Conservation (phyloP, 768 basidiomycete species). For the Boletus coccyginus region DNA sequence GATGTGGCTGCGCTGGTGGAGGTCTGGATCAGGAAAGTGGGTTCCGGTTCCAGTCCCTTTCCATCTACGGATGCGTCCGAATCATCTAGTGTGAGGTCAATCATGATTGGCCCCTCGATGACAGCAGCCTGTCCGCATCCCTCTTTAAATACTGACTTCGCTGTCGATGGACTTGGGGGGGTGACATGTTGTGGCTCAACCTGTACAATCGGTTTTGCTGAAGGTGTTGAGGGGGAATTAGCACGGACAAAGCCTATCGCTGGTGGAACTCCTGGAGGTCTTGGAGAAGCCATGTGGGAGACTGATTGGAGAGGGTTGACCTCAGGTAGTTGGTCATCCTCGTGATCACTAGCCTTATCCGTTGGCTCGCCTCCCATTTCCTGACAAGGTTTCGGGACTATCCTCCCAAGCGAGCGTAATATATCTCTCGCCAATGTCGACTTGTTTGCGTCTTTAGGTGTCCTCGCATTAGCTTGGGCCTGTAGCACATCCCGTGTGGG, state of each 20-base stretch:
- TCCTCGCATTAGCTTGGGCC: slow-evolving; percentile 9
- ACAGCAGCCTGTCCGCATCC: not conserved
- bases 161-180: not conserved
- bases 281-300: not conserved
- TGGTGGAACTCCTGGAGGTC: not conserved
- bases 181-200: not conserved
- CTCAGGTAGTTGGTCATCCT: not conserved
- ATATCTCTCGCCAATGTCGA: slow-evolving; percentile 55
- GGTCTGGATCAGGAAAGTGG: slow-evolving; percentile 9
- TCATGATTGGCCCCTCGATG: slow-evolving; percentile 21
- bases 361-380: slow-evolving; percentile 4
- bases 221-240: not conserved
- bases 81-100: slow-evolving; percentile 27
- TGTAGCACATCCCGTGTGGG: slow-evolving; percentile 4
- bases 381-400: slow-evolving; percentile 3
- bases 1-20: slow-evolving; percentile 1
- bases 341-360: not conserved
- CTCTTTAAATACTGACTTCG: not conserved
- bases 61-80: slow-evolving; percentile 19
- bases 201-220: not conserved
- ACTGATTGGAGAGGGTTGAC: not conserved
- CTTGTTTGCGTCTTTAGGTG: slow-evolving; percentile 44
- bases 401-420: slow-evolving; percentile 46
- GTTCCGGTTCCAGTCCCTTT: slow-evolving; percentile 7
- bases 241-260: not conserved